phyloP scores from a whole-genome alignment of 495 filamentous ascomycete genomes.

The Daldinia vernicosa region DNA sequence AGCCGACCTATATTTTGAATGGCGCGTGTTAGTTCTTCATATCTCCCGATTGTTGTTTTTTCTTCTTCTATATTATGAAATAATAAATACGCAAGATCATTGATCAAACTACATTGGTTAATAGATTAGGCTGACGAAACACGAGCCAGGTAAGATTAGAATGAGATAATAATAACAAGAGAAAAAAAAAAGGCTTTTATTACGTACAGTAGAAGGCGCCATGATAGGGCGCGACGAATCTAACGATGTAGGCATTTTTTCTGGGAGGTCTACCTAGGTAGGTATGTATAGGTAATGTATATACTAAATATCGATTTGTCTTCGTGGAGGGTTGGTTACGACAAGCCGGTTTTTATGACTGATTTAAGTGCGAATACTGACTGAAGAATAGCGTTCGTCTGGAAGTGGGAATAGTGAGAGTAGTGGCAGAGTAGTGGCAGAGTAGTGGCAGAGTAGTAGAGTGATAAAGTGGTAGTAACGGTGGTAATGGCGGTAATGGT shows the following conservation, averaged over 20 bases:
- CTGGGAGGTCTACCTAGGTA: neutral
- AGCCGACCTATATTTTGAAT: slow-evolving; percentile 24
- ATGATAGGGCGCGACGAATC: slow-evolving; percentile 82
- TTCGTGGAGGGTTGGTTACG: neutral
- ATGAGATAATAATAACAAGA: neutral
- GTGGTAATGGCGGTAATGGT: neutral
- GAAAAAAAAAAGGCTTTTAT: slow-evolving; percentile 8
- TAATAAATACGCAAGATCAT: too few species aligned
- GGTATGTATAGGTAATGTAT: too few species aligned
- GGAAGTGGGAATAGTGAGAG: too few species aligned
- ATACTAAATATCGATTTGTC: slow-evolving; percentile 16
- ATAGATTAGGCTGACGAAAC: neutral
- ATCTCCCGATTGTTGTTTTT: neutral
- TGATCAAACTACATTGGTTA: neutral
- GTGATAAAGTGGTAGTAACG: slow-evolving; percentile 17
- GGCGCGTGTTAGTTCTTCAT: neutral
- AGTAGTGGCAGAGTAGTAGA: neutral
- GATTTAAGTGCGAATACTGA: slow-evolving; percentile 27
- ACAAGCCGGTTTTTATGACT: slow-evolving; percentile 20
- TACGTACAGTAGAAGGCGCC: slow-evolving; percentile 71
- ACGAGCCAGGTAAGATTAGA: neutral
- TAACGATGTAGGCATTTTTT: slow-evolving; percentile 68
- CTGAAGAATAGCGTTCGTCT: neutral
- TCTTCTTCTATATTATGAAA: too few species aligned
- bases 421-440: neutral